Conservation (phyloP, 371 early-diverging fungal genomes). For the Mortierella sp. region DNA sequence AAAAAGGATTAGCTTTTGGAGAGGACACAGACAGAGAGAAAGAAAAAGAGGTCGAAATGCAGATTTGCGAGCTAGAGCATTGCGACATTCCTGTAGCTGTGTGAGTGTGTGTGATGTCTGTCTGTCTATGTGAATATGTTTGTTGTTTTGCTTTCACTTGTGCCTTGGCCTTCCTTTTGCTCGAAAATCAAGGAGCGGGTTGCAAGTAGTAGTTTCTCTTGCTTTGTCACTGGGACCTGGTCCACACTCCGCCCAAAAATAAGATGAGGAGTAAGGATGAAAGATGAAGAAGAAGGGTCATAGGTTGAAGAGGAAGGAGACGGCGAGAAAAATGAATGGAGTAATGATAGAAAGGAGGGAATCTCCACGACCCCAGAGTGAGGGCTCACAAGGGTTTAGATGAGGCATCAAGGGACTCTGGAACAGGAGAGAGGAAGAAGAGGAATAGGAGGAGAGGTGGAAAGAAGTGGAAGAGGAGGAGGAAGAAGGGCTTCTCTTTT, state of each 20-base stretch:
- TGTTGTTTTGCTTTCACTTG: background rate
- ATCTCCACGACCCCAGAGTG: slow-evolving; percentile 8
- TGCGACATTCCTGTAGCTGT: slow-evolving; percentile 12
- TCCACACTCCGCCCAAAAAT: background rate
- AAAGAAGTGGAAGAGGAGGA: background rate
- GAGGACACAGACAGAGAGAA: background rate
- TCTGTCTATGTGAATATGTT: background rate
- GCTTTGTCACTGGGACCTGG: slow-evolving; percentile 12
- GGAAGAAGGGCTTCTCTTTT: background rate
- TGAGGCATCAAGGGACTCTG: slow-evolving; percentile 2
- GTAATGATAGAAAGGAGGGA: background rate
- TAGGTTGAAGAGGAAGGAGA: background rate
- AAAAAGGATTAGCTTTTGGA: background rate
- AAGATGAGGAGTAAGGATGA: background rate
- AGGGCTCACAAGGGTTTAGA: slow-evolving; percentile 12
- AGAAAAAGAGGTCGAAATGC: background rate
- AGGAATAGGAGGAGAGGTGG: background rate
- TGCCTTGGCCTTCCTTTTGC: background rate
- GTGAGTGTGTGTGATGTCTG: background rate
- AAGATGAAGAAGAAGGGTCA: background rate
- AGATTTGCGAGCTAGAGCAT: slow-evolving; percentile 10
- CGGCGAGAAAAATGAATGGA: background rate
- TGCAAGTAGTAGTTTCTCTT: background rate
- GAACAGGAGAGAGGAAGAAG: too few relatives aligned
- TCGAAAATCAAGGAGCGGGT: slow-evolving; percentile 10